Evolutionary conservation across 176 grass and related monocot species (phyloP).

Genomic region (Lolium perenne): DNA sequence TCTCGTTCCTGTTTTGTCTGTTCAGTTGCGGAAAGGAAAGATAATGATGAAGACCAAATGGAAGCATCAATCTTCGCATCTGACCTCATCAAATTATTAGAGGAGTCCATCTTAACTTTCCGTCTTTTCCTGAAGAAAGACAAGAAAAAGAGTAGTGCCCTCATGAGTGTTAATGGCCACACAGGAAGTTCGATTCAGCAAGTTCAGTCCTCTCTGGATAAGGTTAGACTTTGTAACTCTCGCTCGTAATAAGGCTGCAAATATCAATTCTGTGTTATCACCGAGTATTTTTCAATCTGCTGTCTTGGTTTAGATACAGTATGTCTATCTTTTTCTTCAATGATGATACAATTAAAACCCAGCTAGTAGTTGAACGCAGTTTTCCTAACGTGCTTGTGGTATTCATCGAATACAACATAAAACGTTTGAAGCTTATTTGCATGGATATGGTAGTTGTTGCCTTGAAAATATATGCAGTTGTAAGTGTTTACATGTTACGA

Average conservation of each 20-base stretch:
- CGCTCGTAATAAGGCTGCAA: background rate
- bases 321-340: background rate
- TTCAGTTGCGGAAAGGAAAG: slow-evolving; percentile 63
- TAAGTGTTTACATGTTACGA: background rate
- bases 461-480: background rate
- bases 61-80: slow-evolving; percentile 62
- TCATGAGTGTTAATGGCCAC: slow-evolving; percentile 61
- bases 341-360: background rate
- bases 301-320: background rate
- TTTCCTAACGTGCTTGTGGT: background rate
- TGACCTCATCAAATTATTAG: slow-evolving; percentile 79
- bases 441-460: slow-evolving; percentile 1
- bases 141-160: slow-evolving; percentile 73
- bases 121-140: slow-evolving; percentile 87
- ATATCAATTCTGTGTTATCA: background rate
- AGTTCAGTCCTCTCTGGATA: slow-evolving; percentile 89
- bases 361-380: background rate
- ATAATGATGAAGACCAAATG: slow-evolving; percentile 53
- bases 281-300: background rate
- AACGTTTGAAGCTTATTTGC: background rate
- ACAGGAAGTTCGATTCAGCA: slow-evolving; percentile 79
- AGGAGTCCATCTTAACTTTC: slow-evolving; percentile 93
- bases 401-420: background rate
- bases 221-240: slow-evolving; percentile 48
- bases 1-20: slow-evolving; percentile 17